Evolutionary conservation across 1,139 yeast genomes (phyloP).

Genomic region (Saccharomyces pastorianus): DNA sequence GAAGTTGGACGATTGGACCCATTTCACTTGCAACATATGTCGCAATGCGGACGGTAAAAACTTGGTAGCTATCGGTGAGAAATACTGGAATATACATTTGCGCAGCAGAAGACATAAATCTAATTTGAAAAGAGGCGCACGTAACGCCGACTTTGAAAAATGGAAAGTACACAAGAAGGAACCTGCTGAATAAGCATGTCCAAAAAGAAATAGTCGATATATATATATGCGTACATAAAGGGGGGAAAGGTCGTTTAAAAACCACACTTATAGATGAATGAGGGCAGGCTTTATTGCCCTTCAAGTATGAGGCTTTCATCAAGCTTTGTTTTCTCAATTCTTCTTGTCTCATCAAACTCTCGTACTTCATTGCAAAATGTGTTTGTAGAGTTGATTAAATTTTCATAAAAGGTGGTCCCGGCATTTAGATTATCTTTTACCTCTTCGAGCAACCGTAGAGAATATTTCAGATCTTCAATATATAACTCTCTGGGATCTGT

Average conservation of each 20-base stretch:
- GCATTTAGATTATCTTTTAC: slow-evolving; percentile 53
- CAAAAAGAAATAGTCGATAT: slow-evolving; percentile 2
- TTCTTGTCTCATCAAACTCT: slow-evolving; percentile 7
- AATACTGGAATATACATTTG: slow-evolving; percentile 60
- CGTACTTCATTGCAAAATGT: slow-evolving; percentile 1
- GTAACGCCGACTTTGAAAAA: slow-evolving; percentile 39
- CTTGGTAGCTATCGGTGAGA: slow-evolving; percentile 64
- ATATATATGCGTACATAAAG: background rate
- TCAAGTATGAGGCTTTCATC: background rate
- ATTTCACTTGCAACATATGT: slow-evolving; percentile 61
- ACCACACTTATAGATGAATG: background rate
- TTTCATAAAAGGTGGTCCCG: slow-evolving; percentile 64
- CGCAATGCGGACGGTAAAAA: slow-evolving; percentile 47
- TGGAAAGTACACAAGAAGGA: slow-evolving; percentile 26
- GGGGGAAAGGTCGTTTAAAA: background rate
- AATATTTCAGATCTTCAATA: slow-evolving; percentile 22
- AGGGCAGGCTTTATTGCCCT: background rate
- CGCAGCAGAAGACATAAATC: slow-evolving; percentile 56
- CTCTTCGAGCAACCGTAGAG: slow-evolving; percentile 17
- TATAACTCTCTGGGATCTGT: slow-evolving; percentile 18
- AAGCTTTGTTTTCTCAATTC: background rate
- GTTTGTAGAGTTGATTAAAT: slow-evolving; percentile 40
- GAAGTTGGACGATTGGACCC: slow-evolving; percentile 51
- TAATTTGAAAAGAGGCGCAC: slow-evolving; percentile 35
- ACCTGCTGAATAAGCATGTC: slow-evolving; percentile 3